Evolutionary conservation across 176 grass and related monocot species (phyloP).

Genomic region (Stipa capillata): DNA sequence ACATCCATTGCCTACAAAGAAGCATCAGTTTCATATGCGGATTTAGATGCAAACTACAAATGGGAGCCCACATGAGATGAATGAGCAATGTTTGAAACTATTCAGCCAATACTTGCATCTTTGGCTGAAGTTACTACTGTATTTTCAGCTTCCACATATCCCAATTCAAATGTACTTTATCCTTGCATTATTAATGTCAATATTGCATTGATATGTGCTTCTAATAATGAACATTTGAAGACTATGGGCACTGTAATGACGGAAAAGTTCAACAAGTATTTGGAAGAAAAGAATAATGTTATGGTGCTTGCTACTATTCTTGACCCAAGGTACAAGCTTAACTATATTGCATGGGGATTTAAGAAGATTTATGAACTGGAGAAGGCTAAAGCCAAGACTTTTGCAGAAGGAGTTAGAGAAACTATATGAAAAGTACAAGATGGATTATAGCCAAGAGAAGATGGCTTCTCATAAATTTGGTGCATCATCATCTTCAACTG

Average conservation of each 20-base stretch:
- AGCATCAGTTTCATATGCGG: background rate
- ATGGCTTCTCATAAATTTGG: background rate
- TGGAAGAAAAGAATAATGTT: background rate
- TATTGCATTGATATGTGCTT: background rate
- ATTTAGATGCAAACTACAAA: background rate
- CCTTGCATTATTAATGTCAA: background rate
- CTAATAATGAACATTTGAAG: too few species aligned
- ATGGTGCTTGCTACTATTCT: background rate
- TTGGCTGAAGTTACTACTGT: background rate
- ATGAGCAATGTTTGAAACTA: background rate
- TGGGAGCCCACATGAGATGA: background rate
- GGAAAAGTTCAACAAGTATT: background rate
- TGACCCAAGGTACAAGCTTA: background rate
- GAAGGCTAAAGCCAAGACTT: background rate
- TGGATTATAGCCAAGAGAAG: background rate
- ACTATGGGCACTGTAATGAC: too few species aligned
- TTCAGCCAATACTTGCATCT: background rate
- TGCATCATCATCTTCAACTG: background rate
- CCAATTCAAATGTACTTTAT: background rate
- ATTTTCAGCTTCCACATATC: background rate
- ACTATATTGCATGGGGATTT: background rate
- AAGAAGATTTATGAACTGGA: background rate
- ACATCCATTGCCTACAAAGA: background rate
- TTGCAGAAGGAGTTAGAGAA: background rate
- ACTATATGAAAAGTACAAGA: background rate